Percentiles rank a stretch among this genome's conserved stretches.
phyloP scores from a whole-genome alignment of 306 rosid species.

The Dicorynia guianensis region DNA sequence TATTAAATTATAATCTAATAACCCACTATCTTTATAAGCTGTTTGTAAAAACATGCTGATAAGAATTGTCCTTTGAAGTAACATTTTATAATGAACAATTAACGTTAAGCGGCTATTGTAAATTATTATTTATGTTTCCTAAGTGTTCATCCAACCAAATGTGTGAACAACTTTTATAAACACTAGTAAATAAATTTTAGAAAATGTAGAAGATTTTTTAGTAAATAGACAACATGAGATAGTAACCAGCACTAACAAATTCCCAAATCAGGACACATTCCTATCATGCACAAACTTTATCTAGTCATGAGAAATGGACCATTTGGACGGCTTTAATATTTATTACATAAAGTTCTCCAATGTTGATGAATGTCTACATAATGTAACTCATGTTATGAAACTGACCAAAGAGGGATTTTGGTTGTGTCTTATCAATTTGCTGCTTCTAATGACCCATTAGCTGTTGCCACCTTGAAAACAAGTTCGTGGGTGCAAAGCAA shows the following conservation, averaged over 20 bases:
- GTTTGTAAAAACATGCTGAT: too few relatives aligned
- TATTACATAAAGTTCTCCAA: neutral
- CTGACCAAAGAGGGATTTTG: slow-evolving; percentile 17
- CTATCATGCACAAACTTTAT: neutral
- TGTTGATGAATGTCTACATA: slow-evolving; percentile 10
- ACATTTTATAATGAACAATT: too few relatives aligned
- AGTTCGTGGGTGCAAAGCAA: slow-evolving; percentile 21
- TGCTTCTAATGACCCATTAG: slow-evolving; percentile 29
- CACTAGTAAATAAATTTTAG: too few relatives aligned
- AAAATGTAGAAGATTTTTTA: neutral
- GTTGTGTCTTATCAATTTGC: slow-evolving; percentile 34
- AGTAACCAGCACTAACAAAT: neutral
- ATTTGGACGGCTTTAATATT: neutral
- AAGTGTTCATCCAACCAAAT: too few relatives aligned
- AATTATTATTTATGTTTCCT: too few relatives aligned
- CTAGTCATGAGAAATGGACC: neutral
- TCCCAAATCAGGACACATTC: neutral
- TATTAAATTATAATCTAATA: too few relatives aligned
- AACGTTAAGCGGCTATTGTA: too few relatives aligned
- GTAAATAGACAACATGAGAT: too few relatives aligned
- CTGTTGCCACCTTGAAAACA: slow-evolving; percentile 39
- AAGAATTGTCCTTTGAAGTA: too few relatives aligned
- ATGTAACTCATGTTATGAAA: slow-evolving; percentile 38
- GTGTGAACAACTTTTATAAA: too few relatives aligned
- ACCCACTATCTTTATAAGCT: too few relatives aligned